Conservation (phyloP, 2,329 filamentous ascomycete species). For the Alternaria consortialis region DNA sequence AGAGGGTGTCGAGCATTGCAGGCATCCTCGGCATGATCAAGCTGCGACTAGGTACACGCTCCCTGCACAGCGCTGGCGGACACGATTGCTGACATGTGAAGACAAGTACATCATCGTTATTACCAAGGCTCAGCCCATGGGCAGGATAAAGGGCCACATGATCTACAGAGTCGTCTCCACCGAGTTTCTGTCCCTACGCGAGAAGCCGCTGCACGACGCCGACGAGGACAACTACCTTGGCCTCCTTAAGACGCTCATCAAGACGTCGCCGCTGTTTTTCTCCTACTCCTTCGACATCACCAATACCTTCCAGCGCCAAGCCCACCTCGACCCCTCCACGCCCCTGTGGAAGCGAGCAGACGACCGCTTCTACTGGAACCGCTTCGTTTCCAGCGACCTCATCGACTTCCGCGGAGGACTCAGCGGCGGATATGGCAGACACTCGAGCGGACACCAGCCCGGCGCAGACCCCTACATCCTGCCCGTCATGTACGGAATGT, state of each 20-base stretch:
- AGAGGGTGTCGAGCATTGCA: conserved; percentile 91
- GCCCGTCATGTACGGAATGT: conserved; percentile 94
- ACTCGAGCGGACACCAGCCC: conserved; percentile 74
- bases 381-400: conserved; percentile 87
- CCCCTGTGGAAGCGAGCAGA: conserved; percentile 93
- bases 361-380: conserved; percentile 99
- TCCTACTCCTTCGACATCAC: conserved; percentile 97
- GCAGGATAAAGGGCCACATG: conserved; percentile 92
- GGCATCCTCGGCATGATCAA: conserved; percentile 95
- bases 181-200: conserved; percentile 92
- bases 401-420: conserved; percentile 82
- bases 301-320: conserved; percentile 94
- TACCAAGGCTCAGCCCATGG: conserved; percentile 90
- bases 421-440: conserved; percentile 61
- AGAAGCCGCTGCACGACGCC: conserved; percentile 87
- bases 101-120: conserved; percentile 98
- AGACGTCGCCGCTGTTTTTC: conserved; percentile 92
- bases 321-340: conserved; percentile 72
- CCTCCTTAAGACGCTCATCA: conserved; percentile 82
- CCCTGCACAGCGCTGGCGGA: neutral
- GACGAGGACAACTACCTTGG: conserved; percentile 93
- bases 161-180: conserved; percentile 92
- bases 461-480: conserved; percentile 90
- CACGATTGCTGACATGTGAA: conserved; percentile 44
- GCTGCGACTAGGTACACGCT: conserved; percentile 78